Base-by-base conservation (phyloP, 352 stramenopile species). In the Globisporangium paddicum region DNA sequence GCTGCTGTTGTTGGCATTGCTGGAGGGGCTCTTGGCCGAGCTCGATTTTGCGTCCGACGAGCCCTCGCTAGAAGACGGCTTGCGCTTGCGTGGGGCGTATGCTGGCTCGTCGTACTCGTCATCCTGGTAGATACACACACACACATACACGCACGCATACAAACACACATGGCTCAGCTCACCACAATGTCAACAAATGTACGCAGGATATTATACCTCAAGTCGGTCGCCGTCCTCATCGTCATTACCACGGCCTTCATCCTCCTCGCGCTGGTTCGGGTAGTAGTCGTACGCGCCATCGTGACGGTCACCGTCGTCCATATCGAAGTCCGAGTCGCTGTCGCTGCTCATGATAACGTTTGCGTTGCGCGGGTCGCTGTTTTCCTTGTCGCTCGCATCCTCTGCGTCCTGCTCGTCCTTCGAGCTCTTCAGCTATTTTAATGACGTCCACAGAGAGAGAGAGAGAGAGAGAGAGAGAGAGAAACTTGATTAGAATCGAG, bases 311-410 rank as follows among this genome's bases (percentile, higher is more conserved):
- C 41, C 6, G 16, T 50, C 44, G 21, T 49, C 45, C n/a, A 54
- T 54, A 11, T 62, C 55, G 5, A 34, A 38, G 8, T 62, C 55
- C 1, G 23, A 48, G 16, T 52, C 58, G 11, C 23, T 44, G 5
- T 45, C 35, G 8, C 6, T 25, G 5, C 45, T 6, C 28, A 32
- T 32, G 28, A 32, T 49, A 25, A 59, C 23, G 21, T 32, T n/a
- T n/a, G 44, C 49, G 14, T 42, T 48, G 26, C 61, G 59, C 34
- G 61, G 66, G 9, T 37, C 56, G 14, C 57, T 46, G 44, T 77
- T 82, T 44, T 81, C 75, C 30, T 77, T 79, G 37, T 77, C 62
- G 0, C 51, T 35, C 14, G 66, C 48, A 44, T 69, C 59, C 59
- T 13, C 53, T 28, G 4, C 28, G 0, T 34, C 41, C 19, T 47